Percentiles rank a stretch among this genome's conserved stretches.
Evolutionary conservation across 345 rosid genomes (phyloP).

Genomic region (Crucihimalaya himalaica): DNA sequence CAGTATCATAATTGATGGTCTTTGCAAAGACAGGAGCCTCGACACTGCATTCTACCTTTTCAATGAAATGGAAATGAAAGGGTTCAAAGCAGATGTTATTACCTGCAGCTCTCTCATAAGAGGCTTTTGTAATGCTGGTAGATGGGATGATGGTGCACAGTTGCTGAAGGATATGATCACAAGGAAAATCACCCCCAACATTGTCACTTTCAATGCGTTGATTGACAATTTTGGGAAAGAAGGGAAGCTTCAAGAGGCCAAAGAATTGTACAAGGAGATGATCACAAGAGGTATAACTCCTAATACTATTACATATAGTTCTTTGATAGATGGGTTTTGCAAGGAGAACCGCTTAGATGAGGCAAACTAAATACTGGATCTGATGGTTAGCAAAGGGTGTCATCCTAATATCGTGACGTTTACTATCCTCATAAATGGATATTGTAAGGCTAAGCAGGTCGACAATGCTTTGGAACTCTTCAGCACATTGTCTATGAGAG

Average conservation of each 20-base stretch:
- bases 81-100: background rate
- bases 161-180: slow-evolving; percentile 40
- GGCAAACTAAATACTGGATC: background rate
- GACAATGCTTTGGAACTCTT: slow-evolving; percentile 5
- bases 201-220: background rate
- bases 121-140: slow-evolving; percentile 21
- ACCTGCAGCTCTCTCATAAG: slow-evolving; percentile 21
- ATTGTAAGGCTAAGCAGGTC: background rate
- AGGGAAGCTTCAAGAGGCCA: slow-evolving; percentile 36
- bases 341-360: background rate
- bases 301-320: background rate
- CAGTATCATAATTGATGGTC: slow-evolving; percentile 23
- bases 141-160: slow-evolving; percentile 19
- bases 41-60: slow-evolving; percentile 2
- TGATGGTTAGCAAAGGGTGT: background rate
- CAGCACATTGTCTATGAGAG: background rate
- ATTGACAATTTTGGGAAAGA: slow-evolving; percentile 30
- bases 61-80: slow-evolving; percentile 8
- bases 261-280: slow-evolving; percentile 24
- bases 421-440: background rate
- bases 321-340: background rate
- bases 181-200: background rate
- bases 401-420: background rate
- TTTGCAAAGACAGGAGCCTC: slow-evolving; percentile 6
- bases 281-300: background rate